Conservation (phyloP, 768 basidiomycete genomes). For the Lactifluus volemus region DNA sequence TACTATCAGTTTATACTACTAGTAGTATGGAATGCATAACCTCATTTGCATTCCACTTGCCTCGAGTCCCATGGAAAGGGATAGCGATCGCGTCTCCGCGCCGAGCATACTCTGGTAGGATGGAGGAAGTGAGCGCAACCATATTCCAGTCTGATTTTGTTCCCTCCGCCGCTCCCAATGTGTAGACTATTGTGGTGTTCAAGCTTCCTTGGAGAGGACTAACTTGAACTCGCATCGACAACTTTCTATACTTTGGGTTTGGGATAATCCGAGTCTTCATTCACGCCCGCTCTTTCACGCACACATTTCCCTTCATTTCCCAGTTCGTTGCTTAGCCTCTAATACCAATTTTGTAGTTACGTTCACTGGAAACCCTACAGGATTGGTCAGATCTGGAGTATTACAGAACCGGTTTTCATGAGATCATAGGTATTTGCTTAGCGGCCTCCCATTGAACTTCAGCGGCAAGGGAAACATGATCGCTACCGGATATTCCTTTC, state of each 20-base stretch:
- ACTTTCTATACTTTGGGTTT: background rate
- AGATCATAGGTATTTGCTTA: background rate
- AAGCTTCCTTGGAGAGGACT: no score
- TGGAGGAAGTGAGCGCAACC: no score
- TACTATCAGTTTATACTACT: no score
- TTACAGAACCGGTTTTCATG: background rate
- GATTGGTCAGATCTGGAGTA: background rate
- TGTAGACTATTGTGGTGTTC: no score
- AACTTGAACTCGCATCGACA: no score
- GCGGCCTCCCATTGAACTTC: slow-evolving; percentile 37
- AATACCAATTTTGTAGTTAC: slow-evolving; percentile 13
- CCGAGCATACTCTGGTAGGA: no score
- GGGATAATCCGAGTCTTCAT: background rate
- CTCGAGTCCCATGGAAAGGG: no score
- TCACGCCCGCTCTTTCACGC: background rate
- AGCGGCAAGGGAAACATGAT: slow-evolving; percentile 74
- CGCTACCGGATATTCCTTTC: slow-evolving; percentile 71
- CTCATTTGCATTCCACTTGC: no score
- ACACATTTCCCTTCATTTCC: background rate
- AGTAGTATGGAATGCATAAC: no score
- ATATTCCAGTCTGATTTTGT: no score
- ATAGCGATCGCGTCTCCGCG: no score
- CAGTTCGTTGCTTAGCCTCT: background rate
- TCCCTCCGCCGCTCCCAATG: no score
- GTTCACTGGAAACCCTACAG: background rate